These are phyloP conservation scores for Adansonia gregorii DNA, from an alignment of 441 rosid genomes.

Conservation along the genomic window DNA sequence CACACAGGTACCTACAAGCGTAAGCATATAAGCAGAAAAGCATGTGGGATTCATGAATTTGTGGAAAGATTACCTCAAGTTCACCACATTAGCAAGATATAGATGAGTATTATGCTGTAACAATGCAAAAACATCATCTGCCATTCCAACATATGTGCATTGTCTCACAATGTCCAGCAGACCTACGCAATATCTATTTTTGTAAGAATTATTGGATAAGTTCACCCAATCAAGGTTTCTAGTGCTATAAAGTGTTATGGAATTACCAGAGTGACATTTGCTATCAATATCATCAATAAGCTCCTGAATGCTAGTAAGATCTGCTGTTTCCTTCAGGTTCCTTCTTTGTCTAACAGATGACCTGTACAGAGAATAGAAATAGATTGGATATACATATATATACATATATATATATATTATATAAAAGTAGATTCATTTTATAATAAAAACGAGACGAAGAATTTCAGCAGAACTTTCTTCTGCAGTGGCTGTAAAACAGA, in stretches of 20 bases:
- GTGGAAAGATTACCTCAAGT: slow-evolving; percentile 63
- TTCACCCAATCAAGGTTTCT: slow-evolving; percentile 18
- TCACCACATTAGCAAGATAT: slow-evolving; percentile 86
- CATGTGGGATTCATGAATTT: neutral
- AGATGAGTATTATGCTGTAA: slow-evolving; percentile 90
- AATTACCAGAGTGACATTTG: slow-evolving; percentile 69
- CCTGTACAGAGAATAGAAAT: slow-evolving; percentile 38
- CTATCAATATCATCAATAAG: slow-evolving; percentile 67
- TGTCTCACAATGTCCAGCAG: slow-evolving; percentile 73
- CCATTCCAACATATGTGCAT: slow-evolving; percentile 97
- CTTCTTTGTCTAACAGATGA: slow-evolving; percentile 86
- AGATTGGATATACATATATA: neutral
- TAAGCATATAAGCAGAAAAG: neutral
- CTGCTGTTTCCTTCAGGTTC: slow-evolving; percentile 87
- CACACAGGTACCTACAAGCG: neutral
- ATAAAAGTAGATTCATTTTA: neutral
- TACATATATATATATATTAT: too few relatives aligned
- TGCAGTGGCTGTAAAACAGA: neutral
- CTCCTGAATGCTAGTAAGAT: slow-evolving; percentile 92
- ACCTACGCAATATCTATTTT: slow-evolving; percentile 46
- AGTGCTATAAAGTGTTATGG: slow-evolving; percentile 24
- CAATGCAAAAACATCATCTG: slow-evolving; percentile 85
- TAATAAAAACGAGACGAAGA: neutral
- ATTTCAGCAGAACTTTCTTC: neutral
- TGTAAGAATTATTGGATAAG: slow-evolving; percentile 19